Base-by-base conservation (phyloP, 805 yeast genomes). In the Metschnikowia arizonensis region DNA sequence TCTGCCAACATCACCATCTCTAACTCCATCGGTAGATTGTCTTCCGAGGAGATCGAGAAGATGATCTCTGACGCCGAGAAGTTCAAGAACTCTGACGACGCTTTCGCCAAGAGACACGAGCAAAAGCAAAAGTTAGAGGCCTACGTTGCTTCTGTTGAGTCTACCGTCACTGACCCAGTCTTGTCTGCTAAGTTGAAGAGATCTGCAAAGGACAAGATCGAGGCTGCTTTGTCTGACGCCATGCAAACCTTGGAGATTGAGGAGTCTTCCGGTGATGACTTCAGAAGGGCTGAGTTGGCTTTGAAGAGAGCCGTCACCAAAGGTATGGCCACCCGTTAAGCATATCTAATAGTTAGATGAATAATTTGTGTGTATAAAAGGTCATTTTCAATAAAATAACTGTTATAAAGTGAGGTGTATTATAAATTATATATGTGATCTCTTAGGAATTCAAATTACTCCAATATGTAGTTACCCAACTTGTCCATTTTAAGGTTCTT, bases 221-320 rank as follows among this genome's bases (percentile, higher is more conserved):
- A 91, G 83, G 74, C 89, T 71, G 97, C 97, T 77, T 82, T 91
- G 68, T 87, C 98, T 63, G 98, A 91, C 66, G 98, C 98, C 73
- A 76, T 91, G 78, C 95, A 96, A 66, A 90, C 97, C 73, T 85
- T 91, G 69, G 96, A 90, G 79, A 78, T 93, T 58, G 96, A 91
- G 80, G 98, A 93, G 62, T 81, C 97, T 53, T 67, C 95, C 64
- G 91, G 97, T 72, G 99, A 93, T 69, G 97, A 90, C 76, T 83
- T 78, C 81, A 88, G 98, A 85, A 93, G 88, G 85, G 98, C 99
- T 69, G 98, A 93, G 83, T 88, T 93, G 73, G 84, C 89, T 74
- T 87, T 93, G 74, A 93, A 93, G 89, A 88, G 99, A 78, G 97
- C 91, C 69, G 97, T 91, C 73, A 91, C 97, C 82, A 91, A 89